These are phyloP conservation scores for Hyaloperonospora arabidopsidis DNA, from an alignment of 352 stramenopile species.

Conservation along the genomic window DNA sequence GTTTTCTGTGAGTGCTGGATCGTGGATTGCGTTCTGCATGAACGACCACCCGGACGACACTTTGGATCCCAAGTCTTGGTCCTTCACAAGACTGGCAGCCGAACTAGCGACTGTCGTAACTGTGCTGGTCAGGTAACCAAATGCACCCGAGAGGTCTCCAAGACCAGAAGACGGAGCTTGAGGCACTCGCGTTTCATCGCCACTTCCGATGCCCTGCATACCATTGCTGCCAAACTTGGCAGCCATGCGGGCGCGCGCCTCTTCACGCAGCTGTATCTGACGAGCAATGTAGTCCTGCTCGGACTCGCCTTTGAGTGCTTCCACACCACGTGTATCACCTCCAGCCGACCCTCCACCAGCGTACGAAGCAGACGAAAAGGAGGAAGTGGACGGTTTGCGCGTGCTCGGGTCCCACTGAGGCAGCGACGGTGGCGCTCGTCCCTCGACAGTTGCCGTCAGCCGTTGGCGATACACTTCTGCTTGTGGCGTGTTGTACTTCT, in stretches of 20 bases:
- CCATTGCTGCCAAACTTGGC: conserved; percentile 70
- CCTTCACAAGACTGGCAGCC: conserved; percentile 63
- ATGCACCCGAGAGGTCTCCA: conserved; percentile 55
- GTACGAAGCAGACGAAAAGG: conserved; percentile 26
- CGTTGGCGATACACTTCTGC: conserved; percentile 63
- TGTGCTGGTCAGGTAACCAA: conserved; percentile 67
- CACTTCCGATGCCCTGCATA: conserved; percentile 74
- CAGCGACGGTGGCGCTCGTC: conserved; percentile 37
- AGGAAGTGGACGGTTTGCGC: conserved; percentile 35
- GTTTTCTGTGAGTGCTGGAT: conserved; percentile 59
- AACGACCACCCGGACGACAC: conserved; percentile 74
- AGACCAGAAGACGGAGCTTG: conserved; percentile 28
- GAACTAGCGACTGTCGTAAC: conserved; percentile 58
- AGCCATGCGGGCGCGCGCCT: conserved; percentile 70
- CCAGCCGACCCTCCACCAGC: conserved; percentile 19
- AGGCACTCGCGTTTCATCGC: conserved; percentile 49
- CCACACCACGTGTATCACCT: conserved; percentile 58
- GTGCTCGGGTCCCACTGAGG: conserved; percentile 57
- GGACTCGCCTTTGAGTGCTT: conserved; percentile 74
- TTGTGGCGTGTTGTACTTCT: conserved; percentile 83
- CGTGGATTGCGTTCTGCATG: conserved; percentile 62
- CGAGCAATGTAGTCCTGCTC: conserved; percentile 70
- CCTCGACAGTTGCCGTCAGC: conserved; percentile 58
- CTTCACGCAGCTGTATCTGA: conserved; percentile 64
- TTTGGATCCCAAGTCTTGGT: conserved; percentile 67